A percentile compares a stretch with the other conserved stretches of the same genome.
Evolutionary conservation across 768 basidiomycete genomes (phyloP).

Genomic region (Trametes punicea): DNA sequence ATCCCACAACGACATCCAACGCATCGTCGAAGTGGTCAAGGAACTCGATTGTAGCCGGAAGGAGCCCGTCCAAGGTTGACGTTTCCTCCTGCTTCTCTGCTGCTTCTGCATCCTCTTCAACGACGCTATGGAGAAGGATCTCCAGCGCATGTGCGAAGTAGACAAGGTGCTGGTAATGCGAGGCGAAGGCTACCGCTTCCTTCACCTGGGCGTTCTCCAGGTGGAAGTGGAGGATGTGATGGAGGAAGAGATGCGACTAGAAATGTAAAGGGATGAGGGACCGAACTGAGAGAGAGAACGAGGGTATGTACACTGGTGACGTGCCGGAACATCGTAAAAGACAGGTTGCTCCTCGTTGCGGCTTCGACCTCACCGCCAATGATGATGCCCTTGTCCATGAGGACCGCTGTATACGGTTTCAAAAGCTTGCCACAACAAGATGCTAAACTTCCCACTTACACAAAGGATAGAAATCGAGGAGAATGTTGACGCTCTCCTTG

Average conservation of each 20-base stretch:
- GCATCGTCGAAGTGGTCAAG: slow-evolving; percentile 91
- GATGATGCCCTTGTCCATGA: slow-evolving; percentile 99
- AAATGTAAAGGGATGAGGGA: not conserved
- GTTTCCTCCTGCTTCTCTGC: slow-evolving; percentile 11
- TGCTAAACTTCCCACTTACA: slow-evolving; percentile 50
- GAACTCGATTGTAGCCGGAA: slow-evolving; percentile 79
- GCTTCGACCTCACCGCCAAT: slow-evolving; percentile 93
- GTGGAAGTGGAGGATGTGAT: slow-evolving; percentile 85
- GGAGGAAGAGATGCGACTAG: slow-evolving; percentile 91
- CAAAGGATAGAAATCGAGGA: slow-evolving; percentile 91
- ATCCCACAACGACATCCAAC: slow-evolving; percentile 91
- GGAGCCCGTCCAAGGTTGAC: slow-evolving; percentile 37
- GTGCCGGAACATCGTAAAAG: slow-evolving; percentile 90
- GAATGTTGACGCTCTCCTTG: slow-evolving; percentile 91
- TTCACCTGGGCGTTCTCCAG: slow-evolving; percentile 58
- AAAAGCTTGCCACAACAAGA: slow-evolving; percentile 6
- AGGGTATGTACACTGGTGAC: slow-evolving; percentile 70
- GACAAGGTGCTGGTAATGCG: slow-evolving; percentile 81
- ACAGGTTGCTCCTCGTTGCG: slow-evolving; percentile 66
- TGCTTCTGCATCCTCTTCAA: slow-evolving; percentile 72
- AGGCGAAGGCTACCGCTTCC: slow-evolving; percentile 84
- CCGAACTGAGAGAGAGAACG: not conserved
- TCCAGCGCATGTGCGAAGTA: slow-evolving; percentile 95
- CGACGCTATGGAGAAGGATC: slow-evolving; percentile 88
- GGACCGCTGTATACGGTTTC: slow-evolving; percentile 58